Base-by-base conservation (phyloP, 2,329 filamentous ascomycete genomes). In the Paradendryphiella salina region DNA sequence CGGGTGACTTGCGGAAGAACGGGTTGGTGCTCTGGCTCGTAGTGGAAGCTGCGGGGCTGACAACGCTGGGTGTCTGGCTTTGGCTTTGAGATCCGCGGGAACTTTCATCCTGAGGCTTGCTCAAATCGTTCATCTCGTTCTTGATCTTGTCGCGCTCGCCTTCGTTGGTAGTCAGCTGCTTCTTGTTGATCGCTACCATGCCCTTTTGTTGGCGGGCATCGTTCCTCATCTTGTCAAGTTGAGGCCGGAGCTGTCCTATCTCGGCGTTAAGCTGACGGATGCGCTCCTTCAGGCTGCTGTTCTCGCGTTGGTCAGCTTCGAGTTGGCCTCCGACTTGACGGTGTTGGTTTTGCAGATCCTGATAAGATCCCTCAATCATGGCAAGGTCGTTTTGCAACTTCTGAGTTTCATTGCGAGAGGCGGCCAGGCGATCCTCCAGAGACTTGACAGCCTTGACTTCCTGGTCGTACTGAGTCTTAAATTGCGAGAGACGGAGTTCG, bases 101-200 rank as follows among this genome's bases (percentile, higher is more conserved):
- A 28, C 42, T 62, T 53, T 85, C 86, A 67, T 83, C 84, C 61
- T 77, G 84, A 65, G 77, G 83, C 79, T 80, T 87, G 71, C 76
- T 81, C 57, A 87, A 81, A 43, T 84, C 85, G 51, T 86, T 86
- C 36, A 87, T 86, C 72, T 97, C 93, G 1, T 79, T 77, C 76
- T 91, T 92, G 32, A 96, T 79, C 77, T 90, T 93, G 54, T 97
- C 93, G 26, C 89, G 84, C 72, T 97, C 93, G 39, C 83, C 84
- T 73, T 99, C 94, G 50, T 88, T 90, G 0, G 92, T 96, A 29
- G 87, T 84, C 53, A 97, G 79, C 75, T 99, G 94, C 77, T 99
- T 99, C 80, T 95, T 97, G 77, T 96, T 96, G 76, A 99, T 99
- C 35, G 94, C 92, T 23, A 96, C 93, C 59, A 97, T 80, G 14